Evolutionary conservation across 2,329 filamentous ascomycete species (phyloP), one percentile per base, ranked within the genome.

Genomic region (Cytospora piceae): DNA sequence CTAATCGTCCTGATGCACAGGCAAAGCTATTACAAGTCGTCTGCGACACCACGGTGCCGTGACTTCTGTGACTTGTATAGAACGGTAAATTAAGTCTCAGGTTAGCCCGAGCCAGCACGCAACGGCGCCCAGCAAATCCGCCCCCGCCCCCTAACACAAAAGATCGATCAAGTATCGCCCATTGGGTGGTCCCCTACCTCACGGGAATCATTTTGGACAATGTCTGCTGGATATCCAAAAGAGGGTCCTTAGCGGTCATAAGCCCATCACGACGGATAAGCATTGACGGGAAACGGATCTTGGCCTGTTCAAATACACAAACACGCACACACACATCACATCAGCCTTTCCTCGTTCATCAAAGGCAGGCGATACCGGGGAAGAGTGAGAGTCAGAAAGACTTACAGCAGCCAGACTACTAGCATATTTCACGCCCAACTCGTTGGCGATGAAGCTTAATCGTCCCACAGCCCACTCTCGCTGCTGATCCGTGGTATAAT

Each of bases 211-310:
- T n/a, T 31, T 57, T 63, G 42, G n/a, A 82, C 73, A 67, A 34
- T 17, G 66, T 67, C 51, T 22, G 46, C 29, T 54, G 62, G 22
- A 67, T 57, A 3, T 63, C 63, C 53, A 32, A 22, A 15, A 68
- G 52, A 49, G 66, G 66, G 42, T 68, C 63, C 22, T 61, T 65
- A 17, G 63, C 37, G 2, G 79, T 77, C 76, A 84, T 78, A 12
- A 85, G 73, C 4, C 79, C 79, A 69, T 87, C 84, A 39, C 81
- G 77, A 24, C 79, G 81, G 72, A 89, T 87, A 67, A 87, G 79
- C 85, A 88, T 88, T 0, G 85, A 87, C 2, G 86, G 86, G 22
- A 87, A 78, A 24, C 86, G 84, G 62, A 88, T 75, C 72, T 85
- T 80, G 58, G 87, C 78, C 85, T 87, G 55, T 27, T 2, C 20